A percentile compares a stretch with the other conserved stretches of the same genome.
Conservation (phyloP, 768 basidiomycete species). For the Suillus alpinus region DNA sequence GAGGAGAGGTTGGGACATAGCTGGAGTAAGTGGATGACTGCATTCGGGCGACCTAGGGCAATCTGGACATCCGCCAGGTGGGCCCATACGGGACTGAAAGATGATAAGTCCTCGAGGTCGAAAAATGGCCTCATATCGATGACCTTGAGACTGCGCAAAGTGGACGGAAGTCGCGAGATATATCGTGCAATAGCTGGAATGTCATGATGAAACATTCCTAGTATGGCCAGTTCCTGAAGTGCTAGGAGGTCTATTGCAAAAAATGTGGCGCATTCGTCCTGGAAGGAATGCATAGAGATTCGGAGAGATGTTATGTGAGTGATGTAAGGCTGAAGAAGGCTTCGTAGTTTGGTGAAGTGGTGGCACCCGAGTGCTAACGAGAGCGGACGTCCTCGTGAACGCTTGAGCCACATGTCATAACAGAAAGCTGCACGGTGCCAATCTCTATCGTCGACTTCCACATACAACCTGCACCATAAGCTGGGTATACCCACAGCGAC, state of each 20-base stretch:
- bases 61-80: constrained; percentile 16
- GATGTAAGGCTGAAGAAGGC: constrained; percentile 18
- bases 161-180: constrained; percentile 2
- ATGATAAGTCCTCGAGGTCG: constrained; percentile 4
- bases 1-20: constrained; percentile 19
- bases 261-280: background rate
- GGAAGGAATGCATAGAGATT: background rate
- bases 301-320: constrained; percentile 4
- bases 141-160: background rate
- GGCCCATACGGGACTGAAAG: constrained; percentile 18
- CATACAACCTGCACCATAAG: constrained; percentile 45
- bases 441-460: constrained; percentile 3
- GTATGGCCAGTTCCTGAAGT: constrained; percentile 18
- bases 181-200: constrained; percentile 1
- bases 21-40: constrained; percentile 13
- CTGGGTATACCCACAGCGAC: constrained; percentile 38
- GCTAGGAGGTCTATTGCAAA: constrained; percentile 8
- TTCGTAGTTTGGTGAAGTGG: background rate
- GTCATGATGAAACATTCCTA: background rate
- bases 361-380: constrained; percentile 18
- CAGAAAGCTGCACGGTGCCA: constrained; percentile 14
- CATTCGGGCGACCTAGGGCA: background rate
- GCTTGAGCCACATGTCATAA: constrained; percentile 11
- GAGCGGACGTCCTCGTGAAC: constrained; percentile 15
- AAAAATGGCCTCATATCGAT: constrained; percentile 1